phyloP scores from a whole-genome alignment of 306 rosid genomes.

The Vigna nakashimae region DNA sequence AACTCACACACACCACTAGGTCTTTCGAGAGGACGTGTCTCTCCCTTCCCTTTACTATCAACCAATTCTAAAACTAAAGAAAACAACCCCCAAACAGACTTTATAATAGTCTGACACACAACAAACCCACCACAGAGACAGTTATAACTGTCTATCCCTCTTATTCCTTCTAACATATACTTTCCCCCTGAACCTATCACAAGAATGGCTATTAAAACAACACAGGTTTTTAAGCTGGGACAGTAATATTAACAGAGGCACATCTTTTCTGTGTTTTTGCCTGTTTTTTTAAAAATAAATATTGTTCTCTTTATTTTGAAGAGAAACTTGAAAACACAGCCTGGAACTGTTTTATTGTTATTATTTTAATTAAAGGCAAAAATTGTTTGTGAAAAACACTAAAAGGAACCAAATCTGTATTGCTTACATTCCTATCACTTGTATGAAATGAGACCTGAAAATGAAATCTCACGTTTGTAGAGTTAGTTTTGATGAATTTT shows the following conservation, averaged over 20 bases:
- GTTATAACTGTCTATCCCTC: too few species aligned
- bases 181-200: not conserved
- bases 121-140: too few species aligned
- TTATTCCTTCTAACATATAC: too few species aligned
- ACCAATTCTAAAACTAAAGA: too few species aligned
- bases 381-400: slow-evolving; percentile 19
- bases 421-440: slow-evolving; percentile 18
- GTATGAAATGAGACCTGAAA: slow-evolving; percentile 23
- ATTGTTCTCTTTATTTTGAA: slow-evolving; percentile 9
- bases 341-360: slow-evolving; percentile 5
- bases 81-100: too few species aligned
- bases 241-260: not conserved
- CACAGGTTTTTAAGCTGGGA: slow-evolving; percentile 16
- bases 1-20: too few species aligned
- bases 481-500: slow-evolving; percentile 9
- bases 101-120: too few species aligned
- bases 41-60: too few species aligned
- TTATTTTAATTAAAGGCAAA: not conserved
- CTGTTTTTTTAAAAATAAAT: slow-evolving; percentile 20
- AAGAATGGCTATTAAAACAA: slow-evolving; percentile 20
- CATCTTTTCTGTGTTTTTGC: slow-evolving; percentile 29
- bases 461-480: slow-evolving; percentile 13
- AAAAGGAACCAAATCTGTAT: slow-evolving; percentile 2
- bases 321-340: slow-evolving; percentile 14
- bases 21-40: too few species aligned